Percentiles rank a stretch among this genome's conserved stretches.
Conservation (phyloP, 495 filamentous ascomycete genomes). For the Cladorrhinum samala region DNA sequence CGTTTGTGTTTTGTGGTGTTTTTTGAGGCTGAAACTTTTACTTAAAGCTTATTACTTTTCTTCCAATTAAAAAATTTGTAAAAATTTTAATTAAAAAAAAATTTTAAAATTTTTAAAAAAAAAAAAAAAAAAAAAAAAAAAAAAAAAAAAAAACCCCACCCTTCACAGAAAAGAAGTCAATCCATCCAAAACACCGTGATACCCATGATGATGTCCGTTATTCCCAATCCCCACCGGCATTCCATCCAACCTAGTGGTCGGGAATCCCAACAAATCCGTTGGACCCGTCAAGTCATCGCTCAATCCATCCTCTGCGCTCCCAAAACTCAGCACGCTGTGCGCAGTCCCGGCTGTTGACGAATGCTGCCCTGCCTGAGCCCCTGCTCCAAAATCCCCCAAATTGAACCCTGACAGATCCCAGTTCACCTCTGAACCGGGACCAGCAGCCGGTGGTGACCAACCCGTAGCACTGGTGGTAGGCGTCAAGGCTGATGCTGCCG, state of each 20-base stretch:
- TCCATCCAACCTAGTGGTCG: not conserved
- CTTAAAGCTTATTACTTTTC: too few relatives aligned
- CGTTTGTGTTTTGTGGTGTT: too few relatives aligned
- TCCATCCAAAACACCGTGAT: not conserved
- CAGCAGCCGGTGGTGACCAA: slow-evolving; percentile 48
- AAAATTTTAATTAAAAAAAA: not conserved
- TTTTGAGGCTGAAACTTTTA: too few relatives aligned
- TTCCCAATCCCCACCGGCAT: not conserved
- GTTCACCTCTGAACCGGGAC: not conserved
- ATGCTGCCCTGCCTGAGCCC: slow-evolving; percentile 29
- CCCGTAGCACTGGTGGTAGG: slow-evolving; percentile 24
- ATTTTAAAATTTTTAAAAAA: not conserved
- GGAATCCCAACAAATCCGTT: slow-evolving; percentile 21
- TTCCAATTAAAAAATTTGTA: not conserved
- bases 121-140: not conserved
- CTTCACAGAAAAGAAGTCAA: not conserved
- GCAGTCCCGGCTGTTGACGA: slow-evolving; percentile 24
- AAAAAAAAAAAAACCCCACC: not conserved
- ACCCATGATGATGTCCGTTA: not conserved
- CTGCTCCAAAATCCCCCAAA: slow-evolving; percentile 37
- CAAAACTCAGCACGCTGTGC: slow-evolving; percentile 69
- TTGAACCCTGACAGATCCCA: slow-evolving; percentile 48
- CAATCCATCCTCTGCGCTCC: slow-evolving; percentile 59
- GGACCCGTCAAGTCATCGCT: slow-evolving; percentile 44
- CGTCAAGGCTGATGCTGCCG: slow-evolving; percentile 26